These are phyloP conservation scores for Trichosporon coremiiforme DNA, from an alignment of 1,284 basidiomycete genomes.

Conservation along the genomic window DNA sequence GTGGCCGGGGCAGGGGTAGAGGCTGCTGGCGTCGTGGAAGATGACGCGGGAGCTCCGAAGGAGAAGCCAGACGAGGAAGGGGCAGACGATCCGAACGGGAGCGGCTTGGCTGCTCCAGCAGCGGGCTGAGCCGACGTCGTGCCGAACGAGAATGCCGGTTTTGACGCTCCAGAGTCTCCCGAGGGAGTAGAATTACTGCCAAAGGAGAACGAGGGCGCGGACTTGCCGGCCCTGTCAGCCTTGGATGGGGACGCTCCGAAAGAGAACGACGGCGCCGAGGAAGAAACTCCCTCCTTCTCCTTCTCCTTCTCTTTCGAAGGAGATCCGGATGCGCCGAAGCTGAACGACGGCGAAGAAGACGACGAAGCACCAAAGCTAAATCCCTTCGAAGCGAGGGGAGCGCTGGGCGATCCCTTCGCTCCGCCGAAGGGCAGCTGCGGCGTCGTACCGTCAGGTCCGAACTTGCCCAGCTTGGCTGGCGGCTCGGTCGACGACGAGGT, in stretches of 20 bases:
- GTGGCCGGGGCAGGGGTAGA: conserved; percentile 25
- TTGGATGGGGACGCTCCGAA: conserved; percentile 22
- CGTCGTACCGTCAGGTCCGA: conserved; percentile 45
- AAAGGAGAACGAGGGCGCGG: conserved; percentile 36
- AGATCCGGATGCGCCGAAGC: conserved; percentile 17
- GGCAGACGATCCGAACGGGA: conserved; percentile 30
- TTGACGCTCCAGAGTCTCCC: conserved; percentile 25
- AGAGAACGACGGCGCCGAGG: conserved; percentile 24
- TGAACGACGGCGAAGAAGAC: conserved; percentile 11
- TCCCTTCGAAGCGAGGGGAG: conserved; percentile 23
- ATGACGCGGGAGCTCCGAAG: conserved; percentile 19
- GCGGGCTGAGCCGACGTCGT: conserved; percentile 19
- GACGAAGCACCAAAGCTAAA: conserved; percentile 19
- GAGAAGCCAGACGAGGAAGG: conserved; percentile 25
- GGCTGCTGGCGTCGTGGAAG: conserved; percentile 5
- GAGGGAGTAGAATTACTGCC: conserved; percentile 31
- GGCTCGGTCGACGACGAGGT: conserved; percentile 37
- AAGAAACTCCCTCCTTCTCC: conserved; percentile 16
- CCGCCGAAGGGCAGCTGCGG: conserved; percentile 47
- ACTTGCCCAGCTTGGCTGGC: conserved; percentile 48
- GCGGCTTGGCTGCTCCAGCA: conserved; percentile 32
- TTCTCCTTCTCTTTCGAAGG: too few species aligned
- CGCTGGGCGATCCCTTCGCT: conserved; percentile 32
- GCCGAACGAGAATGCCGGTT: conserved; percentile 33
- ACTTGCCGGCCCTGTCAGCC: conserved; percentile 8